These are phyloP conservation scores for Arthrinium puccinioides DNA, from an alignment of 2,329 filamentous ascomycete species.

Conservation along the genomic window DNA sequence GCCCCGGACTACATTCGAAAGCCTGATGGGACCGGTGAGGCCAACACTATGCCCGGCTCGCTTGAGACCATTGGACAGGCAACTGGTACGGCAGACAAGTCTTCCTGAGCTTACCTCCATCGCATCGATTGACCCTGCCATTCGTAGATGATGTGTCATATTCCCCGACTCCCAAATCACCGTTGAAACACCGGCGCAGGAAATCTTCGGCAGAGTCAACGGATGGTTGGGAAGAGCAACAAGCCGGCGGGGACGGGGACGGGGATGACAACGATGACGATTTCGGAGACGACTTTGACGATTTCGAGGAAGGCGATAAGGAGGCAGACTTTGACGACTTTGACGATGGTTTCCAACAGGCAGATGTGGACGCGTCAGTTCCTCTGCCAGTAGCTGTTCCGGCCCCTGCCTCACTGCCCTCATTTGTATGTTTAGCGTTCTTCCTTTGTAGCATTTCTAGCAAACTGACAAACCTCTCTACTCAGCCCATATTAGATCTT, in stretches of 20 bases:
- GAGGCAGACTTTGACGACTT: conserved; percentile 60
- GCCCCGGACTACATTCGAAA: conserved; percentile 42
- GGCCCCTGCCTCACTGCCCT: conserved; percentile 27
- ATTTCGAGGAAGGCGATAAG: conserved; percentile 52
- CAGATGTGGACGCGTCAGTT: conserved; percentile 28
- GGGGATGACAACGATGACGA: conserved; percentile 33
- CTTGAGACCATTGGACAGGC: conserved; percentile 21
- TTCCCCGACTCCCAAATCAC: conserved; percentile 18
- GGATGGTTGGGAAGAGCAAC: conserved; percentile 18
- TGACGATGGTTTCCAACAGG: conserved; percentile 62
- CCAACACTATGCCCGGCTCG: conserved; percentile 16
- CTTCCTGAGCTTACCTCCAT: conserved; percentile 24
- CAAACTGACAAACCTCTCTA: conserved; percentile 16
- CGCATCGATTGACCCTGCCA: conserved; percentile 28
- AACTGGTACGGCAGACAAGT: conserved; percentile 28
- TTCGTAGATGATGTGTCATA: conserved; percentile 24
- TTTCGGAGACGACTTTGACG: conserved; percentile 55
- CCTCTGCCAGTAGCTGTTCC: conserved; percentile 22
- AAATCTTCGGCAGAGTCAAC: conserved; percentile 20
- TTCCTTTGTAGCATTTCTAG: conserved; percentile 19
- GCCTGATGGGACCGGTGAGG: conserved; percentile 29
- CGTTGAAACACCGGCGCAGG: conserved; percentile 17
- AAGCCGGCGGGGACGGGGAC: conserved; percentile 18
- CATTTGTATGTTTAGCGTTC: conserved; percentile 36
- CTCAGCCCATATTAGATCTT: conserved; percentile 61